These are phyloP conservation scores for Ceratocystis papillata DNA, from an alignment of 2,329 filamentous ascomycete species.

Conservation along the genomic window DNA sequence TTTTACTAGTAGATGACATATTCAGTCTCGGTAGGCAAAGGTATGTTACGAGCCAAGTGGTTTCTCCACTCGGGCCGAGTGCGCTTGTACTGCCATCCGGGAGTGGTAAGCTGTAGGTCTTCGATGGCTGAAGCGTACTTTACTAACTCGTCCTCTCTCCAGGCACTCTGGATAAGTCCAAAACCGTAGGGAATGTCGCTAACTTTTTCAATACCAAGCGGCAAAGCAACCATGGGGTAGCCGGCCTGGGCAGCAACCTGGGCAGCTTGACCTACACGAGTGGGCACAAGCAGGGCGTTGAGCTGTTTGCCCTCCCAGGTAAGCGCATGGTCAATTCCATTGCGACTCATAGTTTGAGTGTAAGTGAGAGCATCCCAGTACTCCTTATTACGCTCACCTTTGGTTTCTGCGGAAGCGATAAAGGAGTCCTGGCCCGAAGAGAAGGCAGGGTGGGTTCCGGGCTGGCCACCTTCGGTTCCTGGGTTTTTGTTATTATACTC, in stretches of 20 bases:
- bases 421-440: constrained; percentile 62
- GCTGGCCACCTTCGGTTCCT: constrained; percentile 55
- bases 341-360: constrained; percentile 47
- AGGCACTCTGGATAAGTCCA: constrained; percentile 49
- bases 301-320: constrained; percentile 33
- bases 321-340: constrained; percentile 61
- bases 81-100: constrained; percentile 37
- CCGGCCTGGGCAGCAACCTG: constrained; percentile 65
- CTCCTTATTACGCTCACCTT: constrained; percentile 51
- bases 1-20: neutral
- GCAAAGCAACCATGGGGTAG: constrained; percentile 61
- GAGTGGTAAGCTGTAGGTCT: constrained; percentile 40
- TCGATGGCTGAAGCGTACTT: constrained; percentile 54
- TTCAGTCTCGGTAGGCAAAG: constrained; percentile 30
- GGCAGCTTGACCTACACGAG: constrained; percentile 55
- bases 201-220: constrained; percentile 46
- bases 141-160: constrained; percentile 47
- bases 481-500: constrained; percentile 53
- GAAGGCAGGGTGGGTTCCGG: constrained; percentile 50
- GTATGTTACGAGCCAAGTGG: constrained; percentile 39
- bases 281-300: constrained; percentile 55
- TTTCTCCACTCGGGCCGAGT: constrained; percentile 43
- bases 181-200: constrained; percentile 35
- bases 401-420: constrained; percentile 48
- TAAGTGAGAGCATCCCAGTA: constrained; percentile 58